Conservation (phyloP, 2,329 filamentous ascomycete genomes). For the Fusarium verticillioides region DNA sequence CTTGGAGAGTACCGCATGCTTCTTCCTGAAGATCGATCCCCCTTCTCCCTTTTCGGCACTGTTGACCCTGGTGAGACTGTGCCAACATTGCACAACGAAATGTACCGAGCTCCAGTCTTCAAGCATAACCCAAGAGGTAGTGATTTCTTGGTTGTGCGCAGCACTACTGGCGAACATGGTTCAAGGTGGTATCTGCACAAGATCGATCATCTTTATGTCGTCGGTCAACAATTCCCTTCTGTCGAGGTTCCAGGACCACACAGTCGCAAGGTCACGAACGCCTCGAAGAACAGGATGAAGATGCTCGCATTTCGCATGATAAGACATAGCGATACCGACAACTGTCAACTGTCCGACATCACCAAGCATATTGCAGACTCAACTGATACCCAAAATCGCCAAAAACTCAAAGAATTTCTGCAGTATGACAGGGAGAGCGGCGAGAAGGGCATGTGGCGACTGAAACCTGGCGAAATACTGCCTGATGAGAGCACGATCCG, state of each 20-base stretch:
- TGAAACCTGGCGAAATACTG: slow-evolving; percentile 76
- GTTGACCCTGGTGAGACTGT: slow-evolving; percentile 92
- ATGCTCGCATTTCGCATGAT: slow-evolving; percentile 95
- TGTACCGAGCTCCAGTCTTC: slow-evolving; percentile 95
- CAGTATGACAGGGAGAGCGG: slow-evolving; percentile 81
- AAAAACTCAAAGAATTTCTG: slow-evolving; percentile 97
- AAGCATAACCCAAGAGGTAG: slow-evolving; percentile 80
- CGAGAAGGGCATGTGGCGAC: slow-evolving; percentile 83
- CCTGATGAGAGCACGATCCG: slow-evolving; percentile 86
- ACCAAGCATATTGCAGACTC: slow-evolving; percentile 93
- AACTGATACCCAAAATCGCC: slow-evolving; percentile 93
- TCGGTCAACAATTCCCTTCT: slow-evolving; percentile 92
- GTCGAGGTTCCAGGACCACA: slow-evolving; percentile 94
- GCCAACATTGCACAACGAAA: slow-evolving; percentile 90
- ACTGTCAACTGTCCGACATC: slow-evolving; percentile 82
- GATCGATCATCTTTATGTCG: slow-evolving; percentile 89
- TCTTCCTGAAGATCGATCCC: slow-evolving; percentile 92
- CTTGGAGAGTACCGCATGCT: slow-evolving; percentile 90
- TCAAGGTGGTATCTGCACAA: slow-evolving; percentile 85
- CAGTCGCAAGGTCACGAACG: slow-evolving; percentile 93
- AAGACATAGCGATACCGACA: slow-evolving; percentile 75
- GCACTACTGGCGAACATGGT: slow-evolving; percentile 80
- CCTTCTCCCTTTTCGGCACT: slow-evolving; percentile 93
- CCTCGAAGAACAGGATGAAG: slow-evolving; percentile 95
- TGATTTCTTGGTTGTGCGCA: slow-evolving; percentile 90